Base-by-base conservation (phyloP, 495 filamentous ascomycete genomes). In the Penicillium fimorum region DNA sequence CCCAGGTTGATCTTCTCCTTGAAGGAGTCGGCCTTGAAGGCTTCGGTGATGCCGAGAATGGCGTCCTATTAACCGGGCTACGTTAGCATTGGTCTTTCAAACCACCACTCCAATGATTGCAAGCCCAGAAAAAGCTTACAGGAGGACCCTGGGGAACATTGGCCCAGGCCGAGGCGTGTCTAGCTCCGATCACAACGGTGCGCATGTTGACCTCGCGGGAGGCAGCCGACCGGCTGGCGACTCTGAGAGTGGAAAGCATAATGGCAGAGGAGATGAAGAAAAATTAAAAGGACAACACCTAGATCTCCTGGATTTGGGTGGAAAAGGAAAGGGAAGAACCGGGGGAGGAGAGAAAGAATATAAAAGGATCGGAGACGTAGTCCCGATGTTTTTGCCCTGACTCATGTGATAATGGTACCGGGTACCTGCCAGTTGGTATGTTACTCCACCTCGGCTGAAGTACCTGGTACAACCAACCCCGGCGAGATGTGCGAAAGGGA, bases 1-100 rank as follows among this genome's bases (percentile, higher is more conserved):
- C 91, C 92, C 52, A 98, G 82, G 79, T 97, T 97, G 81, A 97
- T 96, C 85, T 98, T 98, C 76, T 93, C 82, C 51, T 85, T 76
- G 75, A 94, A 91, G 59, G 75, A 81, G 69, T 98, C 93, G 68
- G 92, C 91, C 83, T 97, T 98, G 88, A 94, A 98, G 48, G 94
- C 94, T 79, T 98, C 94, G 50, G 94, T 97, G 79, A 98, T 95
- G 78, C 93, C 93, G 83, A 92, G 82, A 76, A 93, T 92, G 45
- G 87, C 89, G 88, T 93, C 76, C 76, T 79, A 71, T 42, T 15
- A 57, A 50, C 29, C 48, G 25, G 52, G 58, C 43, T 51, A 29
- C 13, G 56, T 79, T 53, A 78, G 71, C 55, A 61, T 73, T 65
- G 55, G 37, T 20, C 41, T 18, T 33, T n/a, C 18, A 30, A 33